Percentiles rank a stretch among this genome's conserved stretches.
Evolutionary conservation across 208 protist species (phyloP).

Genomic region (Naegleria fowleri): DNA sequence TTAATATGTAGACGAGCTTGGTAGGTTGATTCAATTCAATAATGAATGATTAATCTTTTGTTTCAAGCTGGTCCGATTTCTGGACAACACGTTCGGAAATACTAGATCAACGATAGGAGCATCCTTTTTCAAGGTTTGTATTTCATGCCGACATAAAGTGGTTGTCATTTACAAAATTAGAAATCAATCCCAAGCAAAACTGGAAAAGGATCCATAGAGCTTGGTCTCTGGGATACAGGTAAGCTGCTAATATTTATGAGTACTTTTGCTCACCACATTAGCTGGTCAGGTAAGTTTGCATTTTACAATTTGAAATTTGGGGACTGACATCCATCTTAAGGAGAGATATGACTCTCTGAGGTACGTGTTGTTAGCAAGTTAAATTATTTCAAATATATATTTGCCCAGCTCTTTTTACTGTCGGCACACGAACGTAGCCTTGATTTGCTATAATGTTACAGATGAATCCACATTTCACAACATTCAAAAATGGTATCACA

Average conservation of each 20-base stretch:
- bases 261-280: background rate
- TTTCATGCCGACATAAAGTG: background rate
- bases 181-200: background rate
- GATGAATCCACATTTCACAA: background rate
- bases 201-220: background rate
- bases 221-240: conserved; percentile 19
- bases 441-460: background rate
- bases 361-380: background rate
- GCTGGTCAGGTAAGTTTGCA: background rate
- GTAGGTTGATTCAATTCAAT: background rate
- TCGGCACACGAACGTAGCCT: background rate
- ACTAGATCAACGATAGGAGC: background rate
- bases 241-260: background rate
- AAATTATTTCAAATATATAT: too few species aligned
- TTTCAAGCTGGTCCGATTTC: background rate
- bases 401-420: conserved; percentile 22
- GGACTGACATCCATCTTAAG: background rate
- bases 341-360: conserved; percentile 5
- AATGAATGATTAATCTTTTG: too few species aligned
- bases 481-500: background rate
- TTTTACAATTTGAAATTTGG: background rate
- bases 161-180: background rate
- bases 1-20: background rate
- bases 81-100: background rate
- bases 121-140: background rate